Conservation (phyloP, 164 flowering plant species). For the Taxillus chinensis region DNA sequence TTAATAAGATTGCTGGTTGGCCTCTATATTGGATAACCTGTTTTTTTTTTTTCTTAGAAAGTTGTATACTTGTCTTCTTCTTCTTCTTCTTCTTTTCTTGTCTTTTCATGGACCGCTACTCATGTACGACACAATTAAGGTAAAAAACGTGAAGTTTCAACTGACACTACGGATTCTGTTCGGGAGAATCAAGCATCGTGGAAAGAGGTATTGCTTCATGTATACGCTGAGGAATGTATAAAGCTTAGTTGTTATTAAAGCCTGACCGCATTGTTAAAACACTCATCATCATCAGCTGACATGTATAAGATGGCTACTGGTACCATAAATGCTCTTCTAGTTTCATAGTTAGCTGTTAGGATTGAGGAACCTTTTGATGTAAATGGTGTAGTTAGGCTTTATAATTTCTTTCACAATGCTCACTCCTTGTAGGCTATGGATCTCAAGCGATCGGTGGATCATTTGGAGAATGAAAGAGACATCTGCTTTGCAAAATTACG, state of each 20-base stretch:
- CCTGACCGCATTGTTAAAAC: too few species aligned
- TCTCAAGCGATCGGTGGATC: constrained; percentile 63
- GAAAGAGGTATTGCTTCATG: constrained; percentile 40
- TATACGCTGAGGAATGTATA: too few species aligned
- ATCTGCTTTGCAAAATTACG: constrained; percentile 77
- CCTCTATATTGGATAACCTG: neutral
- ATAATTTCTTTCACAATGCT: neutral
- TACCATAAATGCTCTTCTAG: too few species aligned
- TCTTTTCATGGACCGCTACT: constrained; percentile 22
- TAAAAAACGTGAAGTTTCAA: constrained; percentile 19
- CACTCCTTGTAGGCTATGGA: constrained; percentile 38
- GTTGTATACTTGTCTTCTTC: neutral
- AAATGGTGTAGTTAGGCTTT: too few species aligned
- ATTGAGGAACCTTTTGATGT: too few species aligned
- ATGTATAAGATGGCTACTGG: too few species aligned
- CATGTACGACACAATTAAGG: constrained; percentile 16
- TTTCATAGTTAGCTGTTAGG: too few species aligned
- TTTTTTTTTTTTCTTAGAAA: neutral
- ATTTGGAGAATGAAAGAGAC: constrained; percentile 78
- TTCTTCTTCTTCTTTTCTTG: constrained; percentile 2
- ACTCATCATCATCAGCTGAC: too few species aligned
- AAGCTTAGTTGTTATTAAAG: too few species aligned
- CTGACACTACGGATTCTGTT: constrained; percentile 20
- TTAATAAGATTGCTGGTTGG: constrained; percentile 35
- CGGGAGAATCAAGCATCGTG: constrained; percentile 37